Conservation (phyloP, 2,329 filamentous ascomycete species). For the Diaporthe australafricana region DNA sequence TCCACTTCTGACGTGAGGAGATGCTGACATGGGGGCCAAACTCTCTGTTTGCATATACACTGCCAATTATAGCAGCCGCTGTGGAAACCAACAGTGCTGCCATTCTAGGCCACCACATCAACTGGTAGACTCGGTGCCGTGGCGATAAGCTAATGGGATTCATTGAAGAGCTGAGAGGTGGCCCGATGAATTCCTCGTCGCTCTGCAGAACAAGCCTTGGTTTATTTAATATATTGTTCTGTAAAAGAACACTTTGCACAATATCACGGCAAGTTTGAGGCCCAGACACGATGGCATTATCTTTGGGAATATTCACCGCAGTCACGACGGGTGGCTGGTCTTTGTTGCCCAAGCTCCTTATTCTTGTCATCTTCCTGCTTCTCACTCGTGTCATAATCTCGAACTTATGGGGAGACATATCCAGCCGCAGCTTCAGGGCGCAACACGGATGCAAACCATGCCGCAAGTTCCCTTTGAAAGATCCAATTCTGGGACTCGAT, state of each 20-base stretch:
- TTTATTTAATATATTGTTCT: background rate
- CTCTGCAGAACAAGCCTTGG: background rate
- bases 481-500: background rate
- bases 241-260: background rate
- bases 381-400: background rate
- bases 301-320: background rate
- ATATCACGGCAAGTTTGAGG: background rate
- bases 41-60: background rate
- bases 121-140: background rate
- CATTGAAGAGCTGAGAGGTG: background rate
- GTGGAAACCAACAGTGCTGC: background rate
- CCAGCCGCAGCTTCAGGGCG: background rate
- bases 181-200: background rate
- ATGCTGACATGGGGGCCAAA: background rate
- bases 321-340: background rate
- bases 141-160: background rate
- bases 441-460: slow-evolving; percentile 1
- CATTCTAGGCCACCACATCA: background rate
- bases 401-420: background rate
- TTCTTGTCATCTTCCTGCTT: background rate
- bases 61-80: background rate
- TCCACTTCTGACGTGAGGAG: slow-evolving; percentile 4
- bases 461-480: background rate
- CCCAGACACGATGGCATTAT: background rate
- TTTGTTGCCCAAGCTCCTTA: background rate